A percentile compares a stretch with the other conserved stretches of the same genome.
Evolutionary conservation across 2,329 filamentous ascomycete species (phyloP).

Genomic region (Tolypocladium nubicola): DNA sequence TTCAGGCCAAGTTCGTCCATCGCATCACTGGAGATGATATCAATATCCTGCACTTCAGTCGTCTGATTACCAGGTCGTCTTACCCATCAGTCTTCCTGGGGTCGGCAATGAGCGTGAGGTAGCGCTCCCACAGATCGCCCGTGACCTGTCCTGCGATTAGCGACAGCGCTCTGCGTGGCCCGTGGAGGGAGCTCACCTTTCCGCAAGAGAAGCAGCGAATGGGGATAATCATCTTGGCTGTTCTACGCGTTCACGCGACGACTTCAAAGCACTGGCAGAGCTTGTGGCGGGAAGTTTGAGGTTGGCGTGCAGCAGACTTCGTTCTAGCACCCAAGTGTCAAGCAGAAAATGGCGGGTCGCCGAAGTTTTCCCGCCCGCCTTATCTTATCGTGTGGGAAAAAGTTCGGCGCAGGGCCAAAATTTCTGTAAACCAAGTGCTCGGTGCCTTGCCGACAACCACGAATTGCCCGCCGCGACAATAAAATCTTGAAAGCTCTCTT

Average conservation of each 20-base stretch:
- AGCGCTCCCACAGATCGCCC: conserved; percentile 94
- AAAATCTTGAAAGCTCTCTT: conserved; percentile 6
- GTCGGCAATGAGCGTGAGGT: conserved; percentile 78
- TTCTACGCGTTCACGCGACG: neutral
- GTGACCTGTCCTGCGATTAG: conserved; percentile 58
- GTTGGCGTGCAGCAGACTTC: neutral
- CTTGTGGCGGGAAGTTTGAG: neutral
- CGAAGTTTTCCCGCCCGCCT: conserved; percentile 20
- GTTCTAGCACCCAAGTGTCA: neutral
- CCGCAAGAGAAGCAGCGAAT: conserved; percentile 98
- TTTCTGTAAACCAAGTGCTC: conserved; percentile 16
- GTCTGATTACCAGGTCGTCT: neutral
- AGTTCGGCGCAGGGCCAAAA: conserved; percentile 30
- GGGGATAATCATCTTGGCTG: conserved; percentile 83
- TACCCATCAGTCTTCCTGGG: conserved; percentile 60
- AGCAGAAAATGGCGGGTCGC: conserved; percentile 13
- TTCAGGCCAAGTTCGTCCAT: conserved; percentile 92
- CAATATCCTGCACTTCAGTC: neutral
- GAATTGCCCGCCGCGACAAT: conserved; percentile 3
- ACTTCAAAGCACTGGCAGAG: neutral
- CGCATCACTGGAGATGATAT: conserved; percentile 56
- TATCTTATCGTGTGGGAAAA: conserved; percentile 31
- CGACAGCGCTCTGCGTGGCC: conserved; percentile 7
- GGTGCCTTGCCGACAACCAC: neutral
- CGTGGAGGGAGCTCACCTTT: conserved; percentile 55